Percentiles rank a stretch among this genome's conserved stretches.
These are phyloP conservation scores for Ophiostoma sp. DNA, from an alignment of 2,329 filamentous ascomycete genomes.

Conservation along the genomic window DNA sequence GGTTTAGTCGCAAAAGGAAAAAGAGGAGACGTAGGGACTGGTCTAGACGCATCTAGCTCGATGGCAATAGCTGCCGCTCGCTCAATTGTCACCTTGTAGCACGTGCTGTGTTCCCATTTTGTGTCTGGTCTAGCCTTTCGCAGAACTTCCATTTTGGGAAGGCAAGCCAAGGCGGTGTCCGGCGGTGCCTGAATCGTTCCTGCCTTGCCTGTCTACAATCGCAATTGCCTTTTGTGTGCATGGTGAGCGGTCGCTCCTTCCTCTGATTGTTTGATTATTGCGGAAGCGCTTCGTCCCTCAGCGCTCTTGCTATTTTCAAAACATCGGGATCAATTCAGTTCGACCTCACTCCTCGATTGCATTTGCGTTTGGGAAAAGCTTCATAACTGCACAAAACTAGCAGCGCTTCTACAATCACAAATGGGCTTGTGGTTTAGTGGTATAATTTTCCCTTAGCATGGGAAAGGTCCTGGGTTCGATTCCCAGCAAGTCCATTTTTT, in stretches of 20 bases:
- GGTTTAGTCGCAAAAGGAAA: not conserved
- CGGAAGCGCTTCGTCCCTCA: no score
- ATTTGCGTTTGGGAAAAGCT: no score
- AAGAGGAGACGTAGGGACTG: not conserved
- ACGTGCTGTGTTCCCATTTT: constrained; percentile 6
- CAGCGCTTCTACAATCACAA: no score
- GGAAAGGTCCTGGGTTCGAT: no score
- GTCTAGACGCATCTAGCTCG: constrained; percentile 1
- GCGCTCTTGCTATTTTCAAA: no score
- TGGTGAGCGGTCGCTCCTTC: not conserved
- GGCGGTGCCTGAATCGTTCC: not conserved
- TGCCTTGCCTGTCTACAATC: not conserved
- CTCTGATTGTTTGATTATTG: no score
- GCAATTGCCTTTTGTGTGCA: not conserved
- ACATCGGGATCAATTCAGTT: no score
- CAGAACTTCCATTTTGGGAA: not conserved
- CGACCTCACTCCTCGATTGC: no score
- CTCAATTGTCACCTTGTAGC: not conserved
- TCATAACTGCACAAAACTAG: no score
- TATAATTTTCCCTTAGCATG: no score
- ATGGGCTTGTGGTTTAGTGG: no score
- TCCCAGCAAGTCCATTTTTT: not conserved
- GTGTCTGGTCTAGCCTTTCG: not conserved
- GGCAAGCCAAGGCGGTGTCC: not conserved
- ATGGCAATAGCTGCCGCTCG: not conserved